A percentile compares a stretch with the other conserved stretches of the same genome.
phyloP scores from a whole-genome alignment of 2,329 filamentous ascomycete genomes.

The Ophiostoma himal-ulmi region DNA sequence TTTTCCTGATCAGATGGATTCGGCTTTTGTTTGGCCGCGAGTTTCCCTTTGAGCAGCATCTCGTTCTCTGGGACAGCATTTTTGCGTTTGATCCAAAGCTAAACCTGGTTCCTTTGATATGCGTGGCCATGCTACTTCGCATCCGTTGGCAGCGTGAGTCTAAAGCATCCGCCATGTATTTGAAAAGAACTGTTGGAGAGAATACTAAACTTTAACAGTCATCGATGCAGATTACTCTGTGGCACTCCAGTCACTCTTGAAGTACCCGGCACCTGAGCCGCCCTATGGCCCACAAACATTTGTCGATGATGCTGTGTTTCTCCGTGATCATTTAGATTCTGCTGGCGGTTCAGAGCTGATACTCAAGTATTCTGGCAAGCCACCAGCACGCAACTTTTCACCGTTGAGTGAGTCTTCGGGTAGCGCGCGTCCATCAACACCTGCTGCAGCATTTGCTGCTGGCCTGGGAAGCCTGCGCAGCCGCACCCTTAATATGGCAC shows the following conservation, averaged over 20 bases:
- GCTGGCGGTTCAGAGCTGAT: conserved; percentile 61
- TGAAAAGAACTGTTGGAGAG: background rate
- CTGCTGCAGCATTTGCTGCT: conserved; percentile 20
- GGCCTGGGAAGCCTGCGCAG: conserved; percentile 37
- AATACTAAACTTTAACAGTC: background rate
- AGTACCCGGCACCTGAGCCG: conserved; percentile 65
- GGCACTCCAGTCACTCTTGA: conserved; percentile 73
- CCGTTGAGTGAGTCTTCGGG: conserved; percentile 14
- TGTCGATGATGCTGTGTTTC: conserved; percentile 76
- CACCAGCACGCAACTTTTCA: conserved; percentile 25
- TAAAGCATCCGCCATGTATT: background rate
- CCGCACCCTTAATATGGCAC: conserved; percentile 36
- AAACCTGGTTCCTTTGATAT: conserved; percentile 82
- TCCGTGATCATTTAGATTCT: conserved; percentile 58
- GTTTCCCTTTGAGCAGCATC: conserved; percentile 78
- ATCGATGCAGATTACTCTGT: conserved; percentile 75
- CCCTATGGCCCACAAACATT: conserved; percentile 68
- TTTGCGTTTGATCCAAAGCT: conserved; percentile 80
- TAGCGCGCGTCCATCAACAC: conserved; percentile 27
- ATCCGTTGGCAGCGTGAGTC: conserved; percentile 80
- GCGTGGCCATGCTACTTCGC: conserved; percentile 84
- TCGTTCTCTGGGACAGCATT: conserved; percentile 83
- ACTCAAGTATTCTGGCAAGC: conserved; percentile 60
- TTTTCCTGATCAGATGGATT: conserved; percentile 95
- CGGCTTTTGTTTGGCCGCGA: conserved; percentile 88